Evolutionary conservation across 2,329 filamentous ascomycete genomes (phyloP).

Genomic region (Epichloe gansuensis): DNA sequence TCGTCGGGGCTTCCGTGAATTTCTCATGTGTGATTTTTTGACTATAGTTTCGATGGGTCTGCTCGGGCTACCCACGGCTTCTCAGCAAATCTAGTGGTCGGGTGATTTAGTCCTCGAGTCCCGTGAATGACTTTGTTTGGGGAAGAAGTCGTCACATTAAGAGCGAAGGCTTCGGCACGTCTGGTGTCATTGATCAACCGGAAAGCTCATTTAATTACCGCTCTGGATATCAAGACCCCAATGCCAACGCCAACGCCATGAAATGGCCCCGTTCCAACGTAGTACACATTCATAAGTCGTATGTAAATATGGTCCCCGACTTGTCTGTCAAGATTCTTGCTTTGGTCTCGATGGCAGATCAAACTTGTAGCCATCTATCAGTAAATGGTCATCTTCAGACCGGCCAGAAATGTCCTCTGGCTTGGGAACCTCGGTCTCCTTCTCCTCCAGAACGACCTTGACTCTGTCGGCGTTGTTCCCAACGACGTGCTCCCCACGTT

Average conservation of each 20-base stretch:
- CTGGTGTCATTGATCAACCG: too few relatives aligned
- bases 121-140: background rate
- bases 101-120: background rate
- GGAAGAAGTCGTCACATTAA: background rate
- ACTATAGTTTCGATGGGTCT: background rate
- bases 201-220: too few relatives aligned
- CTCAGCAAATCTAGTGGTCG: too few relatives aligned
- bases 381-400: conserved; percentile 28
- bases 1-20: background rate
- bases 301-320: background rate
- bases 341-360: conserved; percentile 15
- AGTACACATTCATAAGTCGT: background rate
- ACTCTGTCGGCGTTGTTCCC: conserved; percentile 20
- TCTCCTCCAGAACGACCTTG: conserved; percentile 40
- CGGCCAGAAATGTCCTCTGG: conserved; percentile 12
- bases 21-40: background rate
- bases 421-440: conserved; percentile 19
- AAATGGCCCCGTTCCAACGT: background rate
- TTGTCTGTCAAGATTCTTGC: background rate
- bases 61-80: background rate
- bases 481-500: conserved; percentile 27
- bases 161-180: background rate
- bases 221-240: background rate
- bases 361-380: conserved; percentile 39
- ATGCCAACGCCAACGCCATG: background rate